These are phyloP conservation scores for Boletus pseudo-olivaceus DNA, from an alignment of 768 basidiomycete genomes.

Conservation along the genomic window DNA sequence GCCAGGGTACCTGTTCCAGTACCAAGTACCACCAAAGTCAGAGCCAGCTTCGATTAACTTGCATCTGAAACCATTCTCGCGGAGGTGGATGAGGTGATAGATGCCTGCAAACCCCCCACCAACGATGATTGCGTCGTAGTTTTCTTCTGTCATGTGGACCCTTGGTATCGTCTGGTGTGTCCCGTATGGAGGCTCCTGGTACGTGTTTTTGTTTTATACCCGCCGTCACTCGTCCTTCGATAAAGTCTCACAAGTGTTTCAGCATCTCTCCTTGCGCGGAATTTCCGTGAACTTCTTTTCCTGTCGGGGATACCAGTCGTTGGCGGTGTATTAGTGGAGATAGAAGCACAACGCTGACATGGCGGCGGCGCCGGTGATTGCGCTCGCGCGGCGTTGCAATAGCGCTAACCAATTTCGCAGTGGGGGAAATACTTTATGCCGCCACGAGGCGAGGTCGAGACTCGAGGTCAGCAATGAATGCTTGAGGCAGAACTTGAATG, in stretches of 20 bases:
- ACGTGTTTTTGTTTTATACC: neutral
- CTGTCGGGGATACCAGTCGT: neutral
- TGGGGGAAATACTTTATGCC: too few relatives aligned
- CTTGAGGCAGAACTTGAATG: too few relatives aligned
- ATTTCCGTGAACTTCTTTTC: neutral
- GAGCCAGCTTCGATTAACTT: constrained; percentile 8
- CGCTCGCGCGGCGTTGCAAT: too few relatives aligned
- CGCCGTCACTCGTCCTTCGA: neutral
- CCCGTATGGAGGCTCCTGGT: too few relatives aligned
- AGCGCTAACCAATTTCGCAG: too few relatives aligned
- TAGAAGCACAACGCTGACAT: neutral
- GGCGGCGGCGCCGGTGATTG: too few relatives aligned
- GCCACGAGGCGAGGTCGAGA: too few relatives aligned
- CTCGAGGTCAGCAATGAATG: too few relatives aligned
- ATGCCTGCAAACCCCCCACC: constrained; percentile 4
- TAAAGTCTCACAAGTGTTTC: neutral
- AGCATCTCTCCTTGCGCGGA: neutral
- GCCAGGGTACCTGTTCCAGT: constrained; percentile 15
- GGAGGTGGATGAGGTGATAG: constrained; percentile 6
- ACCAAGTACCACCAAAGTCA: constrained; percentile 13
- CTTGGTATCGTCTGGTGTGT: neutral
- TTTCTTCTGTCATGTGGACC: neutral
- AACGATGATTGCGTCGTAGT: constrained; percentile 6
- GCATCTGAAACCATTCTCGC: constrained; percentile 3
- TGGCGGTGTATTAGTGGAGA: neutral